Percentiles rank a stretch among this genome's conserved stretches.
These are phyloP conservation scores for Biscogniauxia marginata DNA, from an alignment of 2,329 filamentous ascomycete species.

Conservation along the genomic window DNA sequence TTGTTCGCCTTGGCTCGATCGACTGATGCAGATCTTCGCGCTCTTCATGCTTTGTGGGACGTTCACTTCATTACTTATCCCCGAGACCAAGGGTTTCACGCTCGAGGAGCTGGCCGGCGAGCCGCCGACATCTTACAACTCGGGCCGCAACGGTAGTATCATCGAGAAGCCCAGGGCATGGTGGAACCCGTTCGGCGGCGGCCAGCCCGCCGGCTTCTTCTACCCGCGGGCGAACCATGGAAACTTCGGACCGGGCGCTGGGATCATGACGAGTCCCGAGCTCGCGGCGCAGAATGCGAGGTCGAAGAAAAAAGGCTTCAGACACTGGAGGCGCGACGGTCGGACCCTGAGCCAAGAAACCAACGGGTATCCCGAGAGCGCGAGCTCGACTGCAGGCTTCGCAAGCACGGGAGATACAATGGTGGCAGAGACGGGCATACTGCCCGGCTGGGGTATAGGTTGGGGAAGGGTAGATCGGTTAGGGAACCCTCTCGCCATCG, in stretches of 20 bases:
- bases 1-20: conserved; percentile 63
- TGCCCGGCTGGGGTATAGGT: conserved; percentile 40
- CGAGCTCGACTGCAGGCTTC: conserved; percentile 28
- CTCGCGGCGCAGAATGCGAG: conserved; percentile 27
- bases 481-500: conserved; percentile 26
- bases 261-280: conserved; percentile 46
- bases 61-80: conserved; percentile 68
- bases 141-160: conserved; percentile 51
- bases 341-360: background rate
- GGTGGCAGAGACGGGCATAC: conserved; percentile 19
- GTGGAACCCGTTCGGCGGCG: conserved; percentile 50
- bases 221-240: conserved; percentile 37
- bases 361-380: conserved; percentile 17
- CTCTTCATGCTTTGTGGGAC: conserved; percentile 77
- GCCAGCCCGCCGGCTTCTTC: conserved; percentile 50
- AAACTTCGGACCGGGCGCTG: conserved; percentile 29
- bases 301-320: conserved; percentile 19
- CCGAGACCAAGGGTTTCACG: conserved; percentile 73
- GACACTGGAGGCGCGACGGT: conserved; percentile 17
- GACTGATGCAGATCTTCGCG: conserved; percentile 75
- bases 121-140: conserved; percentile 57
- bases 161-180: conserved; percentile 33
- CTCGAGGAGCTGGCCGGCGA: conserved; percentile 71
- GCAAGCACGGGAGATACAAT: conserved; percentile 14
- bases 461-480: conserved; percentile 40